A percentile compares a stretch with the other conserved stretches of the same genome.
These are phyloP conservation scores for Boletus reticulatus DNA, from an alignment of 768 basidiomycete species.

Conservation along the genomic window DNA sequence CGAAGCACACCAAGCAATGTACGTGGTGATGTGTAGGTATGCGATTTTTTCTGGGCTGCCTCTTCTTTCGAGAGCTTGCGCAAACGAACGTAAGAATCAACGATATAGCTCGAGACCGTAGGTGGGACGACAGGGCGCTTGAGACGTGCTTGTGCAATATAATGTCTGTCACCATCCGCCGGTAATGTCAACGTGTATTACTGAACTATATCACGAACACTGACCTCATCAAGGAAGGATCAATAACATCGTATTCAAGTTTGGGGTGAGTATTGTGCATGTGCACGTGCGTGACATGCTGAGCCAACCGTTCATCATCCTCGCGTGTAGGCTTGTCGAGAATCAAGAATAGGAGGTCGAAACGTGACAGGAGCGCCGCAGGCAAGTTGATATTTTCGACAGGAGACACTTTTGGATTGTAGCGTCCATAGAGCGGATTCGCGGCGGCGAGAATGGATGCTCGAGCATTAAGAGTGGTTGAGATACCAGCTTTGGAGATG, in stretches of 20 bases:
- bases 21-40: conserved; percentile 94
- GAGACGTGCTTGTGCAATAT: conserved; percentile 88
- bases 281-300: conserved; percentile 97
- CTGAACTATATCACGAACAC: conserved; percentile 7
- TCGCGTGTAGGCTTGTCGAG: conserved; percentile 94
- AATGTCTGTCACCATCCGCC: conserved; percentile 58
- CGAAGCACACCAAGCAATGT: conserved; percentile 94
- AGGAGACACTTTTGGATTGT: conserved; percentile 96
- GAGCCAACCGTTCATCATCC: conserved; percentile 92
- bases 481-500: conserved; percentile 98
- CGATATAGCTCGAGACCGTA: conserved; percentile 87
- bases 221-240: conserved; percentile 86
- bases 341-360: conserved; percentile 95
- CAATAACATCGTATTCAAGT: conserved; percentile 79
- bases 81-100: conserved; percentile 92
- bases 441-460: conserved; percentile 98
- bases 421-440: conserved; percentile 96
- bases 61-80: conserved; percentile 93
- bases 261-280: conserved; percentile 93
- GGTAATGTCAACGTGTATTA: conserved; percentile 1
- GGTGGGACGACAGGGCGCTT: conserved; percentile 89
- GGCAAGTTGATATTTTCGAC: conserved; percentile 99
- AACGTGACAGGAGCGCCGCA: conserved; percentile 92
- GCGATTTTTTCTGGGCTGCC: conserved; percentile 81
- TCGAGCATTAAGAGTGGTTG: conserved; percentile 95